These are phyloP conservation scores for Funneliformis geosporum DNA, from an alignment of 192 early-diverging fungal species.

Conservation along the genomic window DNA sequence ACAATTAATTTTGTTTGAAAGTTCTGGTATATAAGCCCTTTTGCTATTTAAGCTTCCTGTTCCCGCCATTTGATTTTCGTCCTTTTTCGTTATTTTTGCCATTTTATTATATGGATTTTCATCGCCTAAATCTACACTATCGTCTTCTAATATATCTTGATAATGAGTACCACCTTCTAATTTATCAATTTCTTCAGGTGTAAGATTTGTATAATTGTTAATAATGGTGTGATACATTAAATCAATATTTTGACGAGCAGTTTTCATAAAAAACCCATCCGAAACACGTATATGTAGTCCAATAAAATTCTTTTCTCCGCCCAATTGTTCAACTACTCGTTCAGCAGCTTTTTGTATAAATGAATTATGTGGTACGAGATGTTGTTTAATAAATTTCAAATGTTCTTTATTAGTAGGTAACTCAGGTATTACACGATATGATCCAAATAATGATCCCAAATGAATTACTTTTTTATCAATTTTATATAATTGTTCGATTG, in stretches of 20 bases:
- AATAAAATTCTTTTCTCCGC: slow-evolving; percentile 50
- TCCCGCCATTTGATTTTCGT: not conserved
- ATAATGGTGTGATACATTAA: slow-evolving; percentile 49
- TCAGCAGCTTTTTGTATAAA: slow-evolving; percentile 45
- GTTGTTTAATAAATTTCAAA: slow-evolving; percentile 42
- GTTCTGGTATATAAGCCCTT: not conserved
- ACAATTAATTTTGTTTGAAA: not conserved
- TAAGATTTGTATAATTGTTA: slow-evolving; percentile 37
- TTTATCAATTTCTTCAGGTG: slow-evolving; percentile 34
- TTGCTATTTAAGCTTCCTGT: not conserved
- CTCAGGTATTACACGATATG: slow-evolving; percentile 51
- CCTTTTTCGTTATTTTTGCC: not conserved
- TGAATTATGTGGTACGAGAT: slow-evolving; percentile 50
- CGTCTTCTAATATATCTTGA: slow-evolving; percentile 39
- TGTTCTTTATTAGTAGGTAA: slow-evolving; percentile 39
- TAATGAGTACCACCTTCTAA: slow-evolving; percentile 36
- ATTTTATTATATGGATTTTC: not conserved
- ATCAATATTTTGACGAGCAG: slow-evolving; percentile 51
- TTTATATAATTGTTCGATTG: slow-evolving; percentile 38
- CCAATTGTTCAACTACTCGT: slow-evolving; percentile 47
- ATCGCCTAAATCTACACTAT: slow-evolving; percentile 13
- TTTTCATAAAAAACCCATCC: slow-evolving; percentile 54
- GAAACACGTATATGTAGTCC: slow-evolving; percentile 57
- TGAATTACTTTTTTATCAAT: slow-evolving; percentile 47
- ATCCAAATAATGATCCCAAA: slow-evolving; percentile 60